Conservation (phyloP, 179 eudicot species). For the Spergularia azorica region DNA sequence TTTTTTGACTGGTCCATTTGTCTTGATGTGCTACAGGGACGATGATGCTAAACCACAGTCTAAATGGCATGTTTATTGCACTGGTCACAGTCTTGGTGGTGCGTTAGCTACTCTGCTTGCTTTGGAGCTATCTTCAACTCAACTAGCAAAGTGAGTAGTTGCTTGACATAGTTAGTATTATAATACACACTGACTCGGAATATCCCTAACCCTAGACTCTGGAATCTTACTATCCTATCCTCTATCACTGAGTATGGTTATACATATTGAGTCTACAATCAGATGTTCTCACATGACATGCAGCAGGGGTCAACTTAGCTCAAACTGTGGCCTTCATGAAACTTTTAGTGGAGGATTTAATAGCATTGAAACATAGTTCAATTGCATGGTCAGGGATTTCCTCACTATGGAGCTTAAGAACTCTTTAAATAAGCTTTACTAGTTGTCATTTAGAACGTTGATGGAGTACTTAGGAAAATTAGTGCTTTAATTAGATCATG, state of each 20-base stretch:
- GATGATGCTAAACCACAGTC: constrained; percentile 44
- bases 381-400: neutral
- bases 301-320: no score
- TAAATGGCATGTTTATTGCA: constrained; percentile 83
- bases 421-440: neutral
- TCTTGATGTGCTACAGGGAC: constrained; percentile 47
- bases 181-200: no score
- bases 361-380: neutral
- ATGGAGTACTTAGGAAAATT: neutral
- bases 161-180: no score
- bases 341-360: no score
- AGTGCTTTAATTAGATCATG: neutral
- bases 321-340: no score
- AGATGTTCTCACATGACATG: neutral
- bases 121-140: constrained; percentile 90
- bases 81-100: constrained; percentile 99
- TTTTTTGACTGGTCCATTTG: constrained; percentile 16
- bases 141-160: constrained; percentile 77
- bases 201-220: no score
- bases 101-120: constrained; percentile 96
- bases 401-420: neutral
- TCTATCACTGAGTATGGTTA: neutral
- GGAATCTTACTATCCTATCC: no score
- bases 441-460: neutral
- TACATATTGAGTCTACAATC: neutral